Base-by-base conservation (phyloP, 2,329 filamentous ascomycete species). In the Aspergillus chevalieri region DNA sequence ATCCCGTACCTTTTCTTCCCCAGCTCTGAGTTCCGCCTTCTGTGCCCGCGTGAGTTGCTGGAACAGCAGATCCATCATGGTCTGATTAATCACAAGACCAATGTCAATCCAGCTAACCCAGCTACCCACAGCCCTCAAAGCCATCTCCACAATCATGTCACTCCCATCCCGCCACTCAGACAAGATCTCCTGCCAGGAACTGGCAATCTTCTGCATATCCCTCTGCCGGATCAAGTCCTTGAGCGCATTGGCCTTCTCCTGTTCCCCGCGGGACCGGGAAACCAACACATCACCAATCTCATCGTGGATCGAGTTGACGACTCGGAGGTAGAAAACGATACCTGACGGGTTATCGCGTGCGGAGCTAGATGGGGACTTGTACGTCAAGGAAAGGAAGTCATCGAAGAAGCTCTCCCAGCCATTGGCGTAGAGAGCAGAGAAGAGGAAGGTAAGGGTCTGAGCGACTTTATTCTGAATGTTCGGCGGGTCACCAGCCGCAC, bases 71-170 rank as follows among this genome's bases (percentile, higher is more conserved):
- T 81, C 84, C 62, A 97, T 82, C 80, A 95, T 93, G 47, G 85
- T 82, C 65, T 91, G 83, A 69, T 94, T 95, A 61, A 98, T 89
- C 42, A 98, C 84, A 50, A 98, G 77, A 46, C 87, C 87, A 61
- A 98, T 97, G 65, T 97, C 93, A 63, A 94, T 95, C 93, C 93
- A 98, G 78, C 90, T 94, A 52, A 95, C 90, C 92, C 93, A 98
- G 68, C 92, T 93, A 34, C 89, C 90, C 57, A 98, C 83, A n/a
- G 90, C 86, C 70, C 86, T 89, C 47, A 98, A 78, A 60, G 88
- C 91, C 78, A 94, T 84, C 68, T 96, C 90, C 41, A 95, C 80
- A 50, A 97, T 80, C 39, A 73, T 68, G 63, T 90, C 84, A 57
- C 86, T 82, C 50, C 83, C 79, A 49, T 82, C 81, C 57, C 79